A percentile compares a stretch with the other conserved stretches of the same genome.
These are phyloP conservation scores for Pochonia chlamydosporia DNA, from an alignment of 2,329 filamentous ascomycete genomes.

Conservation along the genomic window DNA sequence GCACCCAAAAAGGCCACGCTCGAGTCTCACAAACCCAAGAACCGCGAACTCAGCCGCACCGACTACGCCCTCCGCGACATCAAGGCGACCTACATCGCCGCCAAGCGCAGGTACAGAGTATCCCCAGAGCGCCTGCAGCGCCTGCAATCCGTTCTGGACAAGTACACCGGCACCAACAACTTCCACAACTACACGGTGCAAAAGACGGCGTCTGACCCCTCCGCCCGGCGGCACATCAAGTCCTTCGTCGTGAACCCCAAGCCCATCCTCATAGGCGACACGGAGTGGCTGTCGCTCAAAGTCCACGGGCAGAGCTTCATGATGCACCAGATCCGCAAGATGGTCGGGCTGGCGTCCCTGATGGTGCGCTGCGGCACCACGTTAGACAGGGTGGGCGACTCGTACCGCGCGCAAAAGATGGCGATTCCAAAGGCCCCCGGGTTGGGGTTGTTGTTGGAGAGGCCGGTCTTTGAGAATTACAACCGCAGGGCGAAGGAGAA, in stretches of 20 bases:
- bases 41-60: conserved; percentile 43
- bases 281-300: conserved; percentile 91
- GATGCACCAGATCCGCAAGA: conserved; percentile 99
- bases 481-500: conserved; percentile 65
- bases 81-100: conserved; percentile 73
- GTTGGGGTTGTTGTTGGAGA: conserved; percentile 79
- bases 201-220: conserved; percentile 74
- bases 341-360: conserved; percentile 89
- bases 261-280: conserved; percentile 82
- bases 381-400: conserved; percentile 63
- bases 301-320: conserved; percentile 98
- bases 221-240: conserved; percentile 85
- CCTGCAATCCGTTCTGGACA: conserved; percentile 67
- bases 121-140: conserved; percentile 63
- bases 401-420: conserved; percentile 66
- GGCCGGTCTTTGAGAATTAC: conserved; percentile 86
- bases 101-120: conserved; percentile 82
- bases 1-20: conserved; percentile 16
- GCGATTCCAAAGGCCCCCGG: conserved; percentile 92
- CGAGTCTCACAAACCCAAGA: conserved; percentile 30
- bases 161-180: conserved; percentile 80
- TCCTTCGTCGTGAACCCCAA: conserved; percentile 74
- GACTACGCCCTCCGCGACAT: conserved; percentile 65
- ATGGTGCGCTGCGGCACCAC: conserved; percentile 80
- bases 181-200: conserved; percentile 98